A percentile compares a stretch with the other conserved stretches of the same genome.
phyloP scores from a whole-genome alignment of 2,329 filamentous ascomycete genomes.

The Aspergillus uvarum region DNA sequence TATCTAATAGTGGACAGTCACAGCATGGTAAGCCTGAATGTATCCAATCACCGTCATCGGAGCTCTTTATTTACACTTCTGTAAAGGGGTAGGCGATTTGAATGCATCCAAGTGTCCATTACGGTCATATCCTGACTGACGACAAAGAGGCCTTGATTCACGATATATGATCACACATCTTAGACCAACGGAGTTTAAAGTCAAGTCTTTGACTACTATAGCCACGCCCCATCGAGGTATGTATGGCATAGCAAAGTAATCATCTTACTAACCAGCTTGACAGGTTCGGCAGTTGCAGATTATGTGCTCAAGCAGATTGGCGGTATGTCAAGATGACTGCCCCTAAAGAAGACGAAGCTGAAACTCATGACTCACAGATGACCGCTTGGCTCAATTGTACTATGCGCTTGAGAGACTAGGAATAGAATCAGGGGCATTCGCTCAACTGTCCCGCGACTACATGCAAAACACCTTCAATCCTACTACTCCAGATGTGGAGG shows the following conservation, averaged over 20 bases:
- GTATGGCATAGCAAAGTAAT: neutral
- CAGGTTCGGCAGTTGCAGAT: slow-evolving; percentile 61
- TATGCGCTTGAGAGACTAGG: slow-evolving; percentile 55
- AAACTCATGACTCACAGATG: slow-evolving; percentile 46
- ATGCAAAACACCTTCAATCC: slow-evolving; percentile 61
- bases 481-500: slow-evolving; percentile 54
- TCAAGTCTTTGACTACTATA: slow-evolving; percentile 66
- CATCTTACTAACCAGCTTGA: slow-evolving; percentile 13
- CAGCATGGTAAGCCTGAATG: slow-evolving; percentile 47
- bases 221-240: slow-evolving; percentile 60
- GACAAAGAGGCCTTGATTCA: slow-evolving; percentile 58
- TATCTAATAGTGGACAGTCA: slow-evolving; percentile 33
- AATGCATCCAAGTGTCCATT: neutral
- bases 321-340: slow-evolving; percentile 35
- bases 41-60: neutral
- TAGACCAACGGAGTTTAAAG: slow-evolving; percentile 66
- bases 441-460: slow-evolving; percentile 60
- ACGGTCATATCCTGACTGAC: slow-evolving; percentile 11
- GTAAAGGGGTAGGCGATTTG: slow-evolving; percentile 36
- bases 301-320: slow-evolving; percentile 60
- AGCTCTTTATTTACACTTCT: neutral
- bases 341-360: neutral
- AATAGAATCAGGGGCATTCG: slow-evolving; percentile 60
- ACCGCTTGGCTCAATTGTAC: slow-evolving; percentile 56
- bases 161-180: slow-evolving; percentile 64